These are phyloP conservation scores for Cryptococcus sp. DNA, from an alignment of 1,284 basidiomycete genomes.

Conservation along the genomic window DNA sequence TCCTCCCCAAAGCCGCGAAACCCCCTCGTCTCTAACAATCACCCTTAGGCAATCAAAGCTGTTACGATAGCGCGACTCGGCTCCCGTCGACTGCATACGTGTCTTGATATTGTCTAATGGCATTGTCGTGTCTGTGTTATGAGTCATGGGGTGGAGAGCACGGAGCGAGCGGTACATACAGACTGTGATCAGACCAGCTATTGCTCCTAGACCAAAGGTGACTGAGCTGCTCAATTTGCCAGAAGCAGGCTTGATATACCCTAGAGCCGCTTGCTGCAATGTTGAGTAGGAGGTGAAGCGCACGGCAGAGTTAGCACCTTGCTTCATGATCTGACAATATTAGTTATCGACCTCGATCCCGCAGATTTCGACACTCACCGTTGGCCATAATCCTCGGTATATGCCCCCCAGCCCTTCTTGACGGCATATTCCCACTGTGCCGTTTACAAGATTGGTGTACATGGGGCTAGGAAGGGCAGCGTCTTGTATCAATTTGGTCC, in stretches of 20 bases:
- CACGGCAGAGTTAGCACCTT: slow-evolving; percentile 88
- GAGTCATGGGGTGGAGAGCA: too few relatives aligned
- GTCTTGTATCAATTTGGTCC: slow-evolving; percentile 90
- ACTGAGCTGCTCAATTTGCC: slow-evolving; percentile 70
- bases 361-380: too few relatives aligned
- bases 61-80: slow-evolving; percentile 72
- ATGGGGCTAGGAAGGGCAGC: slow-evolving; percentile 71
- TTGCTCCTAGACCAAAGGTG: slow-evolving; percentile 85
- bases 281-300: slow-evolving; percentile 86
- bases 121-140: slow-evolving; percentile 58
- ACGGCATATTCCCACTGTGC: slow-evolving; percentile 69
- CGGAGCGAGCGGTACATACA: slow-evolving; percentile 58
- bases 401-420: slow-evolving; percentile 70
- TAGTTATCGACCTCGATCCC: too few relatives aligned
- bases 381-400: slow-evolving; percentile 84
- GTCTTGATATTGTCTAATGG: slow-evolving; percentile 89
- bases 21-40: slow-evolving; percentile 78
- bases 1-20: slow-evolving; percentile 39
- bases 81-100: slow-evolving; percentile 84
- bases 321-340: slow-evolving; percentile 78
- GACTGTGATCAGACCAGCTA: slow-evolving; percentile 87
- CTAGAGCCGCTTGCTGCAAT: slow-evolving; percentile 78
- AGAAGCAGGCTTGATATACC: slow-evolving; percentile 61
- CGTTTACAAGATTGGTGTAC: slow-evolving; percentile 79
- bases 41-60: slow-evolving; percentile 70